Conservation (phyloP, 2,329 filamentous ascomycete genomes). For the Lecanicillium sp. region DNA sequence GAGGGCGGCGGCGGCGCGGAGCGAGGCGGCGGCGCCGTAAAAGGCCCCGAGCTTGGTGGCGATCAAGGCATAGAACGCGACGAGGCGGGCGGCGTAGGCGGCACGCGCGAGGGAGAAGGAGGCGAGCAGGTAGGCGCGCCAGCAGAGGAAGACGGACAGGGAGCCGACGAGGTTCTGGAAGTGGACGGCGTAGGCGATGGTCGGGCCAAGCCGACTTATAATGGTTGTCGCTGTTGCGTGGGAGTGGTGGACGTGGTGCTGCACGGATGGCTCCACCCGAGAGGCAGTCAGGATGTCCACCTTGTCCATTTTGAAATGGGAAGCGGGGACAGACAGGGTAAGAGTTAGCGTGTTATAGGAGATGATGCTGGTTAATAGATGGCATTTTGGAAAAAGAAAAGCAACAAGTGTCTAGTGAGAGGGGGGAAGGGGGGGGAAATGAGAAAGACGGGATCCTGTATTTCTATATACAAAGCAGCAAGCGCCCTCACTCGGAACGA, state of each 20-base stretch:
- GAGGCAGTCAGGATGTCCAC: conserved; percentile 34
- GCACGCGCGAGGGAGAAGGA: conserved; percentile 21
- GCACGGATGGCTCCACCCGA: conserved; percentile 28
- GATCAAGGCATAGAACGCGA: conserved; percentile 23
- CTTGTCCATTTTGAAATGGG: conserved; percentile 26
- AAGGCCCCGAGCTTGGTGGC: conserved; percentile 25
- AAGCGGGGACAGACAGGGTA: neutral
- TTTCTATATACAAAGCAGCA: too few relatives aligned
- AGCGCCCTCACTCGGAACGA: too few relatives aligned
- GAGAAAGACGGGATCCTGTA: too few relatives aligned
- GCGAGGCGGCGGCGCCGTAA: conserved; percentile 25
- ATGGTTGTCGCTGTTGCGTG: conserved; percentile 15
- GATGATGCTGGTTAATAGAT: too few relatives aligned
- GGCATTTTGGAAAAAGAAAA: too few relatives aligned
- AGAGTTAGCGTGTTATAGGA: too few relatives aligned
- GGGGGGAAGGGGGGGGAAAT: too few relatives aligned
- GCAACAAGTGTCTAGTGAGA: too few relatives aligned
- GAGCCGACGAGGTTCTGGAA: conserved; percentile 30
- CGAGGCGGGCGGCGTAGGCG: conserved; percentile 21
- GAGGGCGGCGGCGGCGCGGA: conserved; percentile 21
- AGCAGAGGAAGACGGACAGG: conserved; percentile 25
- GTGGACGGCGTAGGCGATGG: conserved; percentile 28
- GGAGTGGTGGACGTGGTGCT: neutral
- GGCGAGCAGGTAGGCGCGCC: conserved; percentile 27
- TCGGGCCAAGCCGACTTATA: conserved; percentile 28